These are phyloP conservation scores for Hydnomerulius pinastri DNA, from an alignment of 768 basidiomycete genomes.

Conservation along the genomic window DNA sequence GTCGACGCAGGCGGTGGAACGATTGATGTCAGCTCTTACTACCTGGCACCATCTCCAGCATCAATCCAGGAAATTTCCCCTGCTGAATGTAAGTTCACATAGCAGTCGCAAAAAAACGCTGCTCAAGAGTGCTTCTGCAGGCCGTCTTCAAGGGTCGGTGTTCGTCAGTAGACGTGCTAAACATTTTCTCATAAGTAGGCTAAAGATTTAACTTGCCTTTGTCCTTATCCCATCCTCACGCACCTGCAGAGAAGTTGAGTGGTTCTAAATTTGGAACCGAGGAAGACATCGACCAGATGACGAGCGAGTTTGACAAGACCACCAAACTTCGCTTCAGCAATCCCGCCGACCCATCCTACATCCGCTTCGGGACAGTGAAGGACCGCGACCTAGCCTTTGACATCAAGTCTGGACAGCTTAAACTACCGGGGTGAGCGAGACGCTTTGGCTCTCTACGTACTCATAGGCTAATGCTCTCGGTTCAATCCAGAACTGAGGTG, in stretches of 20 bases:
- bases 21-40: constrained; percentile 59
- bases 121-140: constrained; percentile 30
- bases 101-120: neutral
- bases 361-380: constrained; percentile 46
- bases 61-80: constrained; percentile 52
- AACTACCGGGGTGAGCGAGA: constrained; percentile 35
- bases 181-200: constrained; percentile 39
- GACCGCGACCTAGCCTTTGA: constrained; percentile 42
- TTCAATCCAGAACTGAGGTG: constrained; percentile 28
- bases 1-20: constrained; percentile 69
- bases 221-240: neutral
- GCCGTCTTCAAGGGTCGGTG: constrained; percentile 51
- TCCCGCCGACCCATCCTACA: constrained; percentile 41
- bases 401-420: constrained; percentile 51
- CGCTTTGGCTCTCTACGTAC: too few species aligned
- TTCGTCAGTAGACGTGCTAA: constrained; percentile 50
- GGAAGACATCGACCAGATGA: constrained; percentile 46
- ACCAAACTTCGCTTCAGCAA: constrained; percentile 48
- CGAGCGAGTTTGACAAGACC: constrained; percentile 45
- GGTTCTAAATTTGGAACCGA: constrained; percentile 40
- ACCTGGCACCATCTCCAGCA: constrained; percentile 32
- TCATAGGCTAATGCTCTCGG: neutral
- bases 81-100: constrained; percentile 38
- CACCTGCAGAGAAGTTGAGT: constrained; percentile 37
- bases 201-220: neutral